phyloP scores from a whole-genome alignment of 345 rosid species.

The Pistacia vera region DNA sequence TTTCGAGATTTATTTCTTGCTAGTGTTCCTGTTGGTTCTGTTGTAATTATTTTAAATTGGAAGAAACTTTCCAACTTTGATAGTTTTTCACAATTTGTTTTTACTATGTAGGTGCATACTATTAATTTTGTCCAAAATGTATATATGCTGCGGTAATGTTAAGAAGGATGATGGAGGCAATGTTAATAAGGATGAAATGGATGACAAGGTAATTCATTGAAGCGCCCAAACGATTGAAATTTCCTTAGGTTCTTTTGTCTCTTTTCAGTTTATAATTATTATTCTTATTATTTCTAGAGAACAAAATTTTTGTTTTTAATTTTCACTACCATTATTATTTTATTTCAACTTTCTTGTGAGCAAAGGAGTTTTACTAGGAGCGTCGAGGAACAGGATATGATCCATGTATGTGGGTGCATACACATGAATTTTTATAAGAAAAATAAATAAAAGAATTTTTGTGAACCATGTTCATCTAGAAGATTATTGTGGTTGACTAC shows the following conservation, averaged over 20 bases:
- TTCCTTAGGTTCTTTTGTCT: not conserved
- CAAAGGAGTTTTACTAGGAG: not conserved
- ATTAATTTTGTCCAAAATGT: constrained; percentile 83
- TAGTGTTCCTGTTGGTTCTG: constrained; percentile 73
- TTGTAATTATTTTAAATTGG: constrained; percentile 10
- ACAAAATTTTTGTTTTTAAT: too few relatives aligned
- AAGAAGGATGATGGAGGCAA: constrained; percentile 88
- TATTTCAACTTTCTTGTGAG: not conserved
- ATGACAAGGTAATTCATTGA: constrained; percentile 76
- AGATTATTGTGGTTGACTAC: not conserved
- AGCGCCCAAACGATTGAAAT: not conserved
- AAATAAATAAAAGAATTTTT: not conserved
- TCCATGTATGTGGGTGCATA: not conserved
- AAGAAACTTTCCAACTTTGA: constrained; percentile 2
- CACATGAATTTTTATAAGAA: not conserved
- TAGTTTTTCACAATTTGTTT: constrained; percentile 21
- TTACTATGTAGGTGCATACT: constrained; percentile 47
- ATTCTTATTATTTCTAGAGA: not conserved
- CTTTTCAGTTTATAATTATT: not conserved
- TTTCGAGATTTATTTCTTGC: constrained; percentile 86
- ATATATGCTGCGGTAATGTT: constrained; percentile 93
- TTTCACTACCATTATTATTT: too few relatives aligned
- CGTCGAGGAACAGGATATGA: not conserved
- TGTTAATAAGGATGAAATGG: constrained; percentile 95
- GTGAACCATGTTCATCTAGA: not conserved